A percentile compares a stretch with the other conserved stretches of the same genome.
phyloP scores from a whole-genome alignment of 805 yeast species.

The Pichia rugopelliculosa region DNA sequence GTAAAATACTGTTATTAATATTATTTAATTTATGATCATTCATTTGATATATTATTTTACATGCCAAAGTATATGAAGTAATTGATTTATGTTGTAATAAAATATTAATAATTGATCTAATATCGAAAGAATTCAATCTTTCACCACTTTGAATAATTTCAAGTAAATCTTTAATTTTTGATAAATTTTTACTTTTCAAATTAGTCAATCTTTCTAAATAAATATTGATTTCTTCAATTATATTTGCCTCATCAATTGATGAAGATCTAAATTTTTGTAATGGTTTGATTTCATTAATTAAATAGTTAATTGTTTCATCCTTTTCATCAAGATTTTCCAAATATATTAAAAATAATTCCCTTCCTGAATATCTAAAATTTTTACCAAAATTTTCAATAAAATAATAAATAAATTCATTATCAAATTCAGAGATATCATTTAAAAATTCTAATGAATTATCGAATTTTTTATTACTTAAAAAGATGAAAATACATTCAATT shows the following conservation, averaged over 20 bases:
- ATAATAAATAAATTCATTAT: conserved; percentile 17
- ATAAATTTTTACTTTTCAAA: conserved; percentile 7
- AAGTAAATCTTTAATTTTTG: conserved; percentile 9
- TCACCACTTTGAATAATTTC: conserved; percentile 18
- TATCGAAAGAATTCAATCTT: conserved; percentile 21
- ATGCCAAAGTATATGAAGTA: conserved; percentile 23
- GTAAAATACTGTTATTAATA: conserved; percentile 19
- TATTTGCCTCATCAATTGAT: conserved; percentile 17
- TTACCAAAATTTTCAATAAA: conserved; percentile 15
- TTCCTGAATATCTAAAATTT: conserved; percentile 17
- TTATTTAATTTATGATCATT: conserved; percentile 14
- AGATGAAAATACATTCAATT: conserved; percentile 18
- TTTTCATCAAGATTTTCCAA: conserved; percentile 10
- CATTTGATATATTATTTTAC: conserved; percentile 27
- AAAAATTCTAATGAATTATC: conserved; percentile 19
- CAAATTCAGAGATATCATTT: conserved; percentile 17
- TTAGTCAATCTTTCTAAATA: conserved; percentile 9
- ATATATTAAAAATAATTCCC: conserved; percentile 18
- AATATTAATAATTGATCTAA: conserved; percentile 18
- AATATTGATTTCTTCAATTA: conserved; percentile 17
- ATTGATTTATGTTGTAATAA: conserved; percentile 18
- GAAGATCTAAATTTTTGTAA: conserved; percentile 8
- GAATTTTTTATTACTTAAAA: conserved; percentile 16
- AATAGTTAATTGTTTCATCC: conserved; percentile 10
- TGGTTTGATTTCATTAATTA: conserved; percentile 14